phyloP scores from a whole-genome alignment of 495 filamentous ascomycete species.

The Aspergillus heteromorphus region DNA sequence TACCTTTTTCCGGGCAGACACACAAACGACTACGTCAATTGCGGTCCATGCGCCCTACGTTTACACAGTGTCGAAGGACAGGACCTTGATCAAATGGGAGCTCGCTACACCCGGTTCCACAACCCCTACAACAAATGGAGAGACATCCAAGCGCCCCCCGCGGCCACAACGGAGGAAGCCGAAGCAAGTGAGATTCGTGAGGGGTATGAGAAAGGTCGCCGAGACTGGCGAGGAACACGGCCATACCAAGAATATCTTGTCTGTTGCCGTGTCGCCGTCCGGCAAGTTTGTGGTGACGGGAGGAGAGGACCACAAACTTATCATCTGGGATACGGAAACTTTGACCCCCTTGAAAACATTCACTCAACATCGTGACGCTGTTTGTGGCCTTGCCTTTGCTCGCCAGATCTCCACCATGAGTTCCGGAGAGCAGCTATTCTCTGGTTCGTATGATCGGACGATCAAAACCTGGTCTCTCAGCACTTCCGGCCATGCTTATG shows the following conservation, averaged over 20 bases:
- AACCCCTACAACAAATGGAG: slow-evolving; percentile 39
- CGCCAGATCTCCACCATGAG: slow-evolving; percentile 60
- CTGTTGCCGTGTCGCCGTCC: slow-evolving; percentile 78
- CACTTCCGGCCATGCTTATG: slow-evolving; percentile 59
- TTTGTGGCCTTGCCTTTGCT: slow-evolving; percentile 79
- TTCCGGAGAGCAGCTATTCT: slow-evolving; percentile 77
- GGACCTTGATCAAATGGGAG: slow-evolving; percentile 81
- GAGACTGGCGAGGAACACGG: slow-evolving; percentile 62
- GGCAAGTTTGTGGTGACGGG: slow-evolving; percentile 91
- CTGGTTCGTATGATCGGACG: slow-evolving; percentile 79
- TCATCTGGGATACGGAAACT: slow-evolving; percentile 78
- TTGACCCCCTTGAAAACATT: slow-evolving; percentile 78
- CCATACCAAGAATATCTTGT: slow-evolving; percentile 70
- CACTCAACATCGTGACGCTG: slow-evolving; percentile 82
- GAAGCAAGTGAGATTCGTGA: slow-evolving; percentile 59
- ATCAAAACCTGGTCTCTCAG: slow-evolving; percentile 80
- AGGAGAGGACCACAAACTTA: slow-evolving; percentile 70
- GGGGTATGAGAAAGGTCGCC: slow-evolving; percentile 57
- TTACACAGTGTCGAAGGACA: slow-evolving; percentile 85
- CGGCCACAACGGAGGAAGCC: slow-evolving; percentile 66
- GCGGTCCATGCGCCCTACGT: slow-evolving; percentile 71
- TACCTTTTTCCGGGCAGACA: slow-evolving; percentile 69
- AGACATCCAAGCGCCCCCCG: slow-evolving; percentile 56
- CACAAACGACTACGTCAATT: slow-evolving; percentile 70
- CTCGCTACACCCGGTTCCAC: slow-evolving; percentile 41